Evolutionary conservation across 2,329 filamentous ascomycete genomes (phyloP).

Genomic region (Hypoxylon sp.): DNA sequence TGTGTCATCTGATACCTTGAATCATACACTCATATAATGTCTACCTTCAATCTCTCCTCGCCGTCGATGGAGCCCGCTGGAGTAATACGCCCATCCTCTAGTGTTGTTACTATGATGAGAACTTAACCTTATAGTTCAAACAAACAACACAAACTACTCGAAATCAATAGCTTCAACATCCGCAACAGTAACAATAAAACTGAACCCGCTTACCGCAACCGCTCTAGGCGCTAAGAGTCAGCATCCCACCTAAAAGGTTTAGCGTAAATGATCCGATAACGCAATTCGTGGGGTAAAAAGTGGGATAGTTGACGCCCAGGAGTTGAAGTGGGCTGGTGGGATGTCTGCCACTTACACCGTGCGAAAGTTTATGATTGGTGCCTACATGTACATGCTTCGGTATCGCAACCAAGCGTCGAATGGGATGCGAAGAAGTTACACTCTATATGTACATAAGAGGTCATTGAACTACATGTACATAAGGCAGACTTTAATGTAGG

Average conservation of each 20-base stretch:
- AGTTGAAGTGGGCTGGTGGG: slow-evolving; percentile 29
- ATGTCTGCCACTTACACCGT: slow-evolving; percentile 23
- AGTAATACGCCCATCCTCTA: background rate
- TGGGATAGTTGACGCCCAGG: slow-evolving; percentile 27
- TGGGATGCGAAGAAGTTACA: slow-evolving; percentile 3
- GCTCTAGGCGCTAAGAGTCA: slow-evolving; percentile 28
- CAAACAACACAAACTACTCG: background rate
- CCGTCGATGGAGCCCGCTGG: too few relatives aligned
- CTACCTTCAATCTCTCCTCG: background rate
- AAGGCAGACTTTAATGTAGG: slow-evolving; percentile 24
- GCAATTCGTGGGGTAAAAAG: slow-evolving; percentile 47
- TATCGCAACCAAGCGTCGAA: slow-evolving; percentile 1
- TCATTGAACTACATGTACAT: background rate
- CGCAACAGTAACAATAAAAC: background rate
- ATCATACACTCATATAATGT: background rate
- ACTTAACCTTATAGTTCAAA: slow-evolving; percentile 2
- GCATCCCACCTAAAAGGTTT: background rate
- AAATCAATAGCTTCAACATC: slow-evolving; percentile 4
- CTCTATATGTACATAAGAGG: background rate
- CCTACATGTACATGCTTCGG: background rate
- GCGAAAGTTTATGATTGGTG: slow-evolving; percentile 10
- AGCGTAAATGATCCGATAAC: slow-evolving; percentile 41
- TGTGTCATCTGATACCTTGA: background rate
- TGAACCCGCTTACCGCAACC: slow-evolving; percentile 24
- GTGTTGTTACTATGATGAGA: background rate